phyloP scores from a whole-genome alignment of 441 rosid genomes.

The Iberis amara region DNA sequence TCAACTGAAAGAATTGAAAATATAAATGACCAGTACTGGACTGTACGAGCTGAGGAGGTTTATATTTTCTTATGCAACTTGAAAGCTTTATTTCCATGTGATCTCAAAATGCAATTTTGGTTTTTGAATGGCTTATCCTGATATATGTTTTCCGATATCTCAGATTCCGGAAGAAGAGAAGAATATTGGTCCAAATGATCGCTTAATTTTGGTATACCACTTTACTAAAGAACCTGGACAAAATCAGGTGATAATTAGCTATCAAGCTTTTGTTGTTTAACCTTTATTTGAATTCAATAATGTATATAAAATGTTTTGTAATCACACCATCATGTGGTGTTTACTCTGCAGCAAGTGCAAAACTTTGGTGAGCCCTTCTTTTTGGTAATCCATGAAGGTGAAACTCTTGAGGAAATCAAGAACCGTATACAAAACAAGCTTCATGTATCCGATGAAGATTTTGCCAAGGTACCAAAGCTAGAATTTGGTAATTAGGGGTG shows the following conservation, averaged over 20 bases:
- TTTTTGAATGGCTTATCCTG: background rate
- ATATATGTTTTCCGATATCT: constrained; percentile 8
- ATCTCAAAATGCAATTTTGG: no score
- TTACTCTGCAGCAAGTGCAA: constrained; percentile 38
- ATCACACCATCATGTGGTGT: background rate
- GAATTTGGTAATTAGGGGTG: no score
- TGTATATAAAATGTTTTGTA: background rate
- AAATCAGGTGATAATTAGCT: constrained; percentile 43
- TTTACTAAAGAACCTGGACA: constrained; percentile 60
- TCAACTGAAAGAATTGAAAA: constrained; percentile 61
- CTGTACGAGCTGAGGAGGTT: constrained; percentile 77
- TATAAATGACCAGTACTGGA: constrained; percentile 78
- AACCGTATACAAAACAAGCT: constrained; percentile 59
- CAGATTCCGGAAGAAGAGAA: constrained; percentile 81
- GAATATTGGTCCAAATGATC: constrained; percentile 63
- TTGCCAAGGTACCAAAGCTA: constrained; percentile 31
- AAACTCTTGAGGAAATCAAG: constrained; percentile 54
- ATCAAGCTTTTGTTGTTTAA: constrained; percentile 1
- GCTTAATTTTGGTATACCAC: constrained; percentile 64
- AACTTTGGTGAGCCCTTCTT: constrained; percentile 77
- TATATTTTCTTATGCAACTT: background rate
- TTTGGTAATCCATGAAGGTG: constrained; percentile 59
- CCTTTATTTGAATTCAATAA: background rate
- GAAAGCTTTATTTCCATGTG: no score
- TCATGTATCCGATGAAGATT: constrained; percentile 37